These are phyloP conservation scores for Setaria viridis DNA, from an alignment of 202 grass and related monocot species.

Conservation along the genomic window DNA sequence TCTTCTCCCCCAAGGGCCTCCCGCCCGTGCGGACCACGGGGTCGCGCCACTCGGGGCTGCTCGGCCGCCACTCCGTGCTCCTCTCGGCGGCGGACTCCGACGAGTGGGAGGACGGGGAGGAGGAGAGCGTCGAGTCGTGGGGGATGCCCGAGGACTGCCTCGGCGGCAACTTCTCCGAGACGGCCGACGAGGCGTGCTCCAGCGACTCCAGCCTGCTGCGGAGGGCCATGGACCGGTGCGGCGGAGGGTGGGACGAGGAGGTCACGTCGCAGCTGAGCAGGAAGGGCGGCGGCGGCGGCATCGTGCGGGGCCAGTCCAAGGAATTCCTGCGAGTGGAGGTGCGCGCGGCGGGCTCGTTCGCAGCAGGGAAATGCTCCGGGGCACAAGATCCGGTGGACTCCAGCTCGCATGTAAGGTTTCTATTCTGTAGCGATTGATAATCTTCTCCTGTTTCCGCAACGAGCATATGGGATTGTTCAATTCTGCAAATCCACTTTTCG, in stretches of 20 bases:
- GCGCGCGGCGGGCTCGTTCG: slow-evolving; percentile 1
- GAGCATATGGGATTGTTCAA: not conserved
- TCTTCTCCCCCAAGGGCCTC: slow-evolving; percentile 78
- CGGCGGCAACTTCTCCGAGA: slow-evolving; percentile 64
- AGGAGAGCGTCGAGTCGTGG: slow-evolving; percentile 83
- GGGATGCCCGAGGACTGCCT: slow-evolving; percentile 56
- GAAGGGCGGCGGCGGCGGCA: slow-evolving; percentile 41
- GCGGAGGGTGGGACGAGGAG: slow-evolving; percentile 51
- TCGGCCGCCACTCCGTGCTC: slow-evolving; percentile 52
- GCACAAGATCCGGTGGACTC: slow-evolving; percentile 39
- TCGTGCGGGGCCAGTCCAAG: slow-evolving; percentile 67
- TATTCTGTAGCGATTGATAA: not conserved
- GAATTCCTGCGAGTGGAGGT: slow-evolving; percentile 84
- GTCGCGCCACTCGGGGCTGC: slow-evolving; percentile 61
- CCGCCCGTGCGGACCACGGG: slow-evolving; percentile 59
- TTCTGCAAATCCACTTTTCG: not conserved
- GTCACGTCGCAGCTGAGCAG: slow-evolving; percentile 50
- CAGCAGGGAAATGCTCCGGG: slow-evolving; percentile 30
- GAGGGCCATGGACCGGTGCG: slow-evolving; percentile 39
- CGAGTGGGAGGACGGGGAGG: slow-evolving; percentile 46
- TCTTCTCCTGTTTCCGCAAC: not conserved
- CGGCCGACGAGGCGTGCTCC: slow-evolving; percentile 64
- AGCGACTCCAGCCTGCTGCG: slow-evolving; percentile 69
- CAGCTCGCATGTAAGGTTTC: slow-evolving; percentile 43
- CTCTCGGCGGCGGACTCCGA: slow-evolving; percentile 53